Conservation (phyloP, 148 eudicot species). For the Rhododendron mucronatum region DNA sequence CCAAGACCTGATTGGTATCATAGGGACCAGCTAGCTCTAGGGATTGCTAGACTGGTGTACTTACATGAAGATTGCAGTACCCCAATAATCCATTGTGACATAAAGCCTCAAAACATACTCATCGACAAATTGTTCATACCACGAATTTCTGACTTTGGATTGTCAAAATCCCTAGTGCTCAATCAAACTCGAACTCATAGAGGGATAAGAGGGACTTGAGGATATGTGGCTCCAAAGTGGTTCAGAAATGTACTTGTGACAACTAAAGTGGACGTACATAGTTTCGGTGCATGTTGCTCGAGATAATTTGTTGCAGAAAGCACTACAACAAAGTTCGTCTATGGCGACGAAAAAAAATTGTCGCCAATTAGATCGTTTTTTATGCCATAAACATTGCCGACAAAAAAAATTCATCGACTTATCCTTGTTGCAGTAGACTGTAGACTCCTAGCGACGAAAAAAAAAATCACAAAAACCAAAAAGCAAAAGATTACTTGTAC, state of each 20-base stretch:
- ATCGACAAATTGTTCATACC: background rate
- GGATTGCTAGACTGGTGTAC: constrained; percentile 16
- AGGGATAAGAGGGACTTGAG: constrained; percentile 18
- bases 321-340: too few relatives aligned
- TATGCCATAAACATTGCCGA: too few relatives aligned
- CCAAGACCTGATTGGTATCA: constrained; percentile 10
- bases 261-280: constrained; percentile 11
- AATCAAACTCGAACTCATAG: constrained; percentile 1
- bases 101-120: constrained; percentile 20
- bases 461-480: too few relatives aligned
- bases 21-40: constrained; percentile 5
- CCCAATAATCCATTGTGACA: constrained; percentile 14
- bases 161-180: constrained; percentile 7
- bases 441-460: too few relatives aligned
- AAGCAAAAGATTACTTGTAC: too few relatives aligned
- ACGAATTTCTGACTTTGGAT: constrained; percentile 12
- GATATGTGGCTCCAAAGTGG: constrained; percentile 21
- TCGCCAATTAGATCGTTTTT: too few relatives aligned
- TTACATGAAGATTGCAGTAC: constrained; percentile 16
- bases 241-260: constrained; percentile 8
- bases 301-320: too few relatives aligned
- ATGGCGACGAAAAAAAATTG: too few relatives aligned
- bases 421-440: too few relatives aligned
- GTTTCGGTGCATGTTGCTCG: too few relatives aligned
- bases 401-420: too few relatives aligned